phyloP scores from a whole-genome alignment of 1,139 yeast species.

The Protomyces lactucae-debilis region DNA sequence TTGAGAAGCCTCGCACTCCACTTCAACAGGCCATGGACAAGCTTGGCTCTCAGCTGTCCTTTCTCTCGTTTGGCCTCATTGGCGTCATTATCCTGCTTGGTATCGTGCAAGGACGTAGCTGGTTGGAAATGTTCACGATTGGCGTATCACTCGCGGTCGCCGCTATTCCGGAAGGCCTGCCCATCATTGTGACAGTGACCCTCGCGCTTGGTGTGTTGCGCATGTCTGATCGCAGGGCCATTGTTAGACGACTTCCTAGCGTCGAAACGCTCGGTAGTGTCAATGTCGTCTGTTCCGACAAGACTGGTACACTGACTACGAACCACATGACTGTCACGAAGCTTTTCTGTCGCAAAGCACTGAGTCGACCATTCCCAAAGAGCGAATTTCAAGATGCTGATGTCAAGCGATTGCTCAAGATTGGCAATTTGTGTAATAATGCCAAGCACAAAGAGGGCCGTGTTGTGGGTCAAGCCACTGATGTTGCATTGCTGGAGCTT shows the following conservation, averaged over 20 bases:
- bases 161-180: constrained; percentile 96
- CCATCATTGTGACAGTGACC: constrained; percentile 93
- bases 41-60: constrained; percentile 80
- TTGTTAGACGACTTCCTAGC: constrained; percentile 85
- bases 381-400: constrained; percentile 17
- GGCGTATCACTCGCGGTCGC: constrained; percentile 96
- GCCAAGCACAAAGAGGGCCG: constrained; percentile 46
- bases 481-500: constrained; percentile 77
- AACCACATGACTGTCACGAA: constrained; percentile 91
- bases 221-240: constrained; percentile 91
- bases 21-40: constrained; percentile 91
- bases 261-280: constrained; percentile 96
- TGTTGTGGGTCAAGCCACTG: constrained; percentile 88
- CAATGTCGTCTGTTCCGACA: constrained; percentile 89
- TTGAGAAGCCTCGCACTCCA: constrained; percentile 95
- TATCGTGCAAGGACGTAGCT: constrained; percentile 78
- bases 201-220: constrained; percentile 89
- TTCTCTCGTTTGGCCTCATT: constrained; percentile 75
- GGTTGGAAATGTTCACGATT: constrained; percentile 96
- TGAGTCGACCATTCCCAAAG: constrained; percentile 17
- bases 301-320: constrained; percentile 91
- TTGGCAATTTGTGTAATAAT: constrained; percentile 79
- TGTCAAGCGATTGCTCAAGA: constrained; percentile 33
- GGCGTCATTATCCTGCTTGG: constrained; percentile 85
- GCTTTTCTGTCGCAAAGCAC: constrained; percentile 73